phyloP scores from a whole-genome alignment of 108 stramenopile species.

The Cyclotella cryptica region DNA sequence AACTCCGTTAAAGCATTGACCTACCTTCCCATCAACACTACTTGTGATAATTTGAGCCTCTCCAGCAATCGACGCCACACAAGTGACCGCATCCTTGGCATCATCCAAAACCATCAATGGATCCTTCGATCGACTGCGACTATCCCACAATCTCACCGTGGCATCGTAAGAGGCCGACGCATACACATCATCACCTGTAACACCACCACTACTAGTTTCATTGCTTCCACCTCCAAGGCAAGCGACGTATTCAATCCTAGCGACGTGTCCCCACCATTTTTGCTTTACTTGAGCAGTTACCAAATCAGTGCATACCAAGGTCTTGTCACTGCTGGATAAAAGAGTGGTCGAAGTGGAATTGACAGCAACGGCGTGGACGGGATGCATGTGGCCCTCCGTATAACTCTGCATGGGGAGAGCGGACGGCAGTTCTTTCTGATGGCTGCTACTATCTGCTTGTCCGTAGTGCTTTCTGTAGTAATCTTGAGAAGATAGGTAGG shows the following conservation, averaged over 20 bases:
- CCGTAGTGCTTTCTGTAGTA: slow-evolving; percentile 25
- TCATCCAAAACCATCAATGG: slow-evolving; percentile 79
- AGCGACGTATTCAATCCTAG: slow-evolving; percentile 77
- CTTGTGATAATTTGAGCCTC: slow-evolving; percentile 59
- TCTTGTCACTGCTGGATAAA: slow-evolving; percentile 72
- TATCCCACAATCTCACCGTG: slow-evolving; percentile 84
- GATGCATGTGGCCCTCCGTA: slow-evolving; percentile 71
- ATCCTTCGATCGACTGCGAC: slow-evolving; percentile 53
- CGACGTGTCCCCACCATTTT: slow-evolving; percentile 70
- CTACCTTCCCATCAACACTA: slow-evolving; percentile 77
- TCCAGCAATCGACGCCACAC: slow-evolving; percentile 48
- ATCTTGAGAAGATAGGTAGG: slow-evolving; percentile 22
- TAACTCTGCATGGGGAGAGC: slow-evolving; percentile 85
- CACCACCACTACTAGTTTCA: slow-evolving; percentile 7
- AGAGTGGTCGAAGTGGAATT: slow-evolving; percentile 54
- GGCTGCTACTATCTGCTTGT: slow-evolving; percentile 7
- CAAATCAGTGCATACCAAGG: slow-evolving; percentile 75
- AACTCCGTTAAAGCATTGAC: background rate
- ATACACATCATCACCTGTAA: slow-evolving; percentile 60
- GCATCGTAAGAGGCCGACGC: slow-evolving; percentile 80
- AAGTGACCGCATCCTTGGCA: slow-evolving; percentile 83
- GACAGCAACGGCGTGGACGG: slow-evolving; percentile 60
- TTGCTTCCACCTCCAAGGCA: slow-evolving; percentile 28
- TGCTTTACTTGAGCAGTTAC: slow-evolving; percentile 67
- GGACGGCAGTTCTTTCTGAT: slow-evolving; percentile 48